These are phyloP conservation scores for Sonneratia alba DNA, from an alignment of 345 rosid species.

Conservation along the genomic window DNA sequence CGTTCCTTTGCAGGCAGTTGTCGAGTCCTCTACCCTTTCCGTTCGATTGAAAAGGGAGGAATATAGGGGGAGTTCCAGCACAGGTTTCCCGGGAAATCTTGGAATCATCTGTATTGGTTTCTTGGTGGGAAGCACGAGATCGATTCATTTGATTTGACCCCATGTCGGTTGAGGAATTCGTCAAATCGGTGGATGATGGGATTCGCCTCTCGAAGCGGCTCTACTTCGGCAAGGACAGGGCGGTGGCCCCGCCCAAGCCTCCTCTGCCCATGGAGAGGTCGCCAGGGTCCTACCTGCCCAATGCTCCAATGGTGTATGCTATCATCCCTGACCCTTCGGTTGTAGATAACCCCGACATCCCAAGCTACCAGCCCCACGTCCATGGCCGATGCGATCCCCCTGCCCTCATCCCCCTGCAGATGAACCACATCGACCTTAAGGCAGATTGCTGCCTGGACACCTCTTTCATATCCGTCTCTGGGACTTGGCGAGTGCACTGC, in stretches of 20 bases:
- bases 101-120: not conserved
- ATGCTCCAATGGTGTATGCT: constrained; percentile 81
- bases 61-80: not conserved
- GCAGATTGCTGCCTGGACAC: constrained; percentile 59
- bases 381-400: constrained; percentile 90
- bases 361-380: constrained; percentile 97
- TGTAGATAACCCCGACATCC: constrained; percentile 87
- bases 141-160: not conserved
- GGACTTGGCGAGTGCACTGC: constrained; percentile 84
- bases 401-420: constrained; percentile 77
- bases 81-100: not conserved
- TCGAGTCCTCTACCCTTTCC: not conserved
- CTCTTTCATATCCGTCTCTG: constrained; percentile 45
- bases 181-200: constrained; percentile 75
- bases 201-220: constrained; percentile 63
- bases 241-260: constrained; percentile 56
- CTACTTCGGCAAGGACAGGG: constrained; percentile 71
- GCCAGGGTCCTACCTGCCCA: constrained; percentile 32
- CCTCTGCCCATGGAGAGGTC: constrained; percentile 54
- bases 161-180: constrained; percentile 66
- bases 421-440: constrained; percentile 57
- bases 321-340: constrained; percentile 66
- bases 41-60: not conserved
- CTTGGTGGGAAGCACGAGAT: not conserved
- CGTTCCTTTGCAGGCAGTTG: not conserved